Conservation (phyloP, 106 monocot genomes). For the Dactylorhiza incarnata region DNA sequence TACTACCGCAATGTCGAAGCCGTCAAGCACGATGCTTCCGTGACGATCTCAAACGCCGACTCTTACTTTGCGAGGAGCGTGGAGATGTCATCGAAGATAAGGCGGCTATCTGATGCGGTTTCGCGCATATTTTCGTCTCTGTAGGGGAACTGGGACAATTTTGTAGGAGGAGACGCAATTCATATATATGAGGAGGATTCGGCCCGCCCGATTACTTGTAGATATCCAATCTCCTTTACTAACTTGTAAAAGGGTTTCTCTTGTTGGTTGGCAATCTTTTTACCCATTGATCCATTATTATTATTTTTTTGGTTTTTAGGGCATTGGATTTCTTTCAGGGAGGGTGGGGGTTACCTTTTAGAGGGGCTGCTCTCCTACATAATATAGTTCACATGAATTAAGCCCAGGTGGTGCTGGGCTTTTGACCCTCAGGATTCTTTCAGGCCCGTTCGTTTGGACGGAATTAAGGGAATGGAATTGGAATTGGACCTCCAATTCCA, state of each 20-base stretch:
- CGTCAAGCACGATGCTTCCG: constrained; percentile 53
- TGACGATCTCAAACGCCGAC: constrained; percentile 68
- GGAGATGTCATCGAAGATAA: constrained; percentile 52
- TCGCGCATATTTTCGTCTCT: constrained; percentile 21
- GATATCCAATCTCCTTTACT: constrained; percentile 4
- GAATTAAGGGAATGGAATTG: too few species aligned
- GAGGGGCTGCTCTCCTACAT: not conserved
- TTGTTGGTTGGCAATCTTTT: not conserved
- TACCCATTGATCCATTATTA: constrained; percentile 17
- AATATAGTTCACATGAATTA: constrained; percentile 1
- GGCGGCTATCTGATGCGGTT: constrained; percentile 42
- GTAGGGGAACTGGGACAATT: constrained; percentile 28
- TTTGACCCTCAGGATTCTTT: constrained; percentile 7
- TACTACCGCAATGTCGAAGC: constrained; percentile 83
- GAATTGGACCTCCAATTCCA: too few species aligned
- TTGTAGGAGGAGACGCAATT: constrained; percentile 21
- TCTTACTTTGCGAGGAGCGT: constrained; percentile 61
- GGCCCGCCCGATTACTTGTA: constrained; percentile 12
- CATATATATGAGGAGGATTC: not conserved
- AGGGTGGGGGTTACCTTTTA: not conserved
- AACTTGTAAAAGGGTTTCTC: not conserved
- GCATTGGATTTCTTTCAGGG: not conserved
- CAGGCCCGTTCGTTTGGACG: too few species aligned
- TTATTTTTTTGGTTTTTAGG: constrained; percentile 13
- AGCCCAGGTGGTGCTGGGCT: not conserved